These are phyloP conservation scores for Plectranthus barbatus DNA, from an alignment of 257 asterid species.

Conservation along the genomic window DNA sequence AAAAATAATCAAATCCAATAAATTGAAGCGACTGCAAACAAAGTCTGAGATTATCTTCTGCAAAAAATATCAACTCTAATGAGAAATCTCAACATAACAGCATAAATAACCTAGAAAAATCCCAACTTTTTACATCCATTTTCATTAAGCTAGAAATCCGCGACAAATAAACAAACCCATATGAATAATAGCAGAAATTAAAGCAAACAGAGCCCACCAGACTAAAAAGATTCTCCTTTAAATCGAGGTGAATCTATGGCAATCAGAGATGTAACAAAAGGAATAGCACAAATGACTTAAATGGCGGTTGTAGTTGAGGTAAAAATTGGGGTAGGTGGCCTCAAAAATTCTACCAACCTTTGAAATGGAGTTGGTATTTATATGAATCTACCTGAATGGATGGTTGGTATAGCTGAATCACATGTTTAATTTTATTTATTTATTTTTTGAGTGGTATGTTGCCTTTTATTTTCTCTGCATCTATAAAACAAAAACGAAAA, in stretches of 20 bases:
- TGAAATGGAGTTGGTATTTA: background rate
- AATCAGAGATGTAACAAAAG: background rate
- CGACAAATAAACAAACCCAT: background rate
- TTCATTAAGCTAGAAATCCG: background rate
- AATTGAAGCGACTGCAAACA: background rate
- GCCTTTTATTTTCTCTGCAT: no score
- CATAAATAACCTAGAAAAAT: background rate
- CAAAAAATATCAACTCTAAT: background rate
- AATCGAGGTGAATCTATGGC: background rate
- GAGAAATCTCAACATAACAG: background rate
- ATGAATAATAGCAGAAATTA: background rate
- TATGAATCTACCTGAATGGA: background rate
- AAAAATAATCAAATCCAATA: background rate
- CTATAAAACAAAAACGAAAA: no score
- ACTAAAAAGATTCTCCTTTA: background rate
- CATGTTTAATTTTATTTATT: no score
- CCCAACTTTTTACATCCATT: background rate
- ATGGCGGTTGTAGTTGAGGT: constrained; percentile 4
- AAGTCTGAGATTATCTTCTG: constrained; percentile 4
- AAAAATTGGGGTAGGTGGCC: constrained; percentile 10
- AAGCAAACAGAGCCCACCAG: background rate
- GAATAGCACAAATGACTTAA: background rate
- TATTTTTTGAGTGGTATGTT: no score
- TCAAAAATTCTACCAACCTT: background rate
- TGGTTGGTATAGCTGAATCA: background rate